Evolutionary conservation across 2,329 filamentous ascomycete species (phyloP), one percentile per base, ranked within the genome.

Genomic region (Pyricularia grisea): DNA sequence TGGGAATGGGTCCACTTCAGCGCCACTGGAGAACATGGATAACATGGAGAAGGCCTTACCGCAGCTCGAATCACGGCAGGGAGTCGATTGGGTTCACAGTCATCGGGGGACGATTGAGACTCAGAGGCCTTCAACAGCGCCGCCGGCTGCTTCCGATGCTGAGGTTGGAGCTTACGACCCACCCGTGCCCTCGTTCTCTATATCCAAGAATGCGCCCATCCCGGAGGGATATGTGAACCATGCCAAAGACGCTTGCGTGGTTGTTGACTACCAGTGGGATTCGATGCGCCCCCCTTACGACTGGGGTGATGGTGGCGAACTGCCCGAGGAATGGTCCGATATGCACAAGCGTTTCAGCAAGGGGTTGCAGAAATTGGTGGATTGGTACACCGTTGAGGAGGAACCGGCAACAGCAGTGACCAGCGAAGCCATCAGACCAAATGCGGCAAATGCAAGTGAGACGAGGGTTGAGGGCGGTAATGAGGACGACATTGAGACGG

Each of bases 211-310:
- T 9, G 90, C 93, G 64, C 88, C 90, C 9, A 97, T 98, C 70
- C 95, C 95, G 0, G 82, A 88, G 2, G 95, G 94, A 2, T 97
- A 96, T 76, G 92, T 97, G 23, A 87, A 92, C 0, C 95, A 99
- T 79, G 94, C 94, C 10, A 88, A 93, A 71, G 93, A 98, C 76
- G 88, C 90, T 14, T 98, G 93, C 75, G 84, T 92, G 5, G 86
- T 91, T 67, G 85, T 97, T n/a, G 95, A 99, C 78, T 96, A 92
- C 75, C 91, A 94, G 74, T 99, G 95, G 94, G 94, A 99, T 76
- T 97, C 94, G 70, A 94, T 94, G 84, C 86, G 91, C 17, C 81
- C 85, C 2, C 88, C 92, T 0, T 84, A 92, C 63, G 84, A 89
- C 71, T 98, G 95, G 91, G 94, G 94, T 7, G 89, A 93, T 74